Percentiles rank a stretch among this genome's conserved stretches.
These are phyloP conservation scores for Aureobasidium sp. DNA, from an alignment of 2,329 filamentous ascomycete genomes.

Conservation along the genomic window DNA sequence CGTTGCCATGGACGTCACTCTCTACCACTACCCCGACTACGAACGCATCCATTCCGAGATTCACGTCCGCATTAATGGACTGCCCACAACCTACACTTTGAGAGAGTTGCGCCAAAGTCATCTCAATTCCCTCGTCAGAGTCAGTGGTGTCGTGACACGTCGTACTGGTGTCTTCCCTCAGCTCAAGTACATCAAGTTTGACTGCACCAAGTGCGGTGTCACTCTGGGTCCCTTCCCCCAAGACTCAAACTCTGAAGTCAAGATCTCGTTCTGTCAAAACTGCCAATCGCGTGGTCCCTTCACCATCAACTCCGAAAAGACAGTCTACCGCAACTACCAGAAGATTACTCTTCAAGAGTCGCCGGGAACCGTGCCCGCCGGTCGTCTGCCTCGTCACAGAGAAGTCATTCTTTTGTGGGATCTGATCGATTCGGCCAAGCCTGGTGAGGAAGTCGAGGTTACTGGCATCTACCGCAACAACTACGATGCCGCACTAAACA, in stretches of 20 bases:
- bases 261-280: constrained; percentile 91
- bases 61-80: constrained; percentile 90
- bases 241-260: constrained; percentile 92
- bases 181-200: constrained; percentile 97
- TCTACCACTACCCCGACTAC: constrained; percentile 95
- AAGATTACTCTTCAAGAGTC: constrained; percentile 96
- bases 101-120: constrained; percentile 92
- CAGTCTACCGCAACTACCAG: constrained; percentile 97
- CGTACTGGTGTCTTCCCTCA: constrained; percentile 95
- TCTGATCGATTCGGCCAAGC: constrained; percentile 92
- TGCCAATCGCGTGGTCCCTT: constrained; percentile 95
- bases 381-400: constrained; percentile 83
- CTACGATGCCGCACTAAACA: constrained; percentile 95
- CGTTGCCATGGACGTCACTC: constrained; percentile 91
- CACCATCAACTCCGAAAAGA: constrained; percentile 93
- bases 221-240: constrained; percentile 95
- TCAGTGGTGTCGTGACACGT: constrained; percentile 90
- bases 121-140: constrained; percentile 88
- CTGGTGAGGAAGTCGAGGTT: constrained; percentile 94
- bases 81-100: constrained; percentile 91
- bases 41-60: constrained; percentile 97
- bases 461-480: constrained; percentile 97
- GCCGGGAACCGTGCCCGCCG: constrained; percentile 90
- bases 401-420: constrained; percentile 97
- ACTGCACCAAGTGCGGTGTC: constrained; percentile 86